Base-by-base conservation (phyloP, 176 grass and related monocot species). In the Echinochloa phyllopogon region DNA sequence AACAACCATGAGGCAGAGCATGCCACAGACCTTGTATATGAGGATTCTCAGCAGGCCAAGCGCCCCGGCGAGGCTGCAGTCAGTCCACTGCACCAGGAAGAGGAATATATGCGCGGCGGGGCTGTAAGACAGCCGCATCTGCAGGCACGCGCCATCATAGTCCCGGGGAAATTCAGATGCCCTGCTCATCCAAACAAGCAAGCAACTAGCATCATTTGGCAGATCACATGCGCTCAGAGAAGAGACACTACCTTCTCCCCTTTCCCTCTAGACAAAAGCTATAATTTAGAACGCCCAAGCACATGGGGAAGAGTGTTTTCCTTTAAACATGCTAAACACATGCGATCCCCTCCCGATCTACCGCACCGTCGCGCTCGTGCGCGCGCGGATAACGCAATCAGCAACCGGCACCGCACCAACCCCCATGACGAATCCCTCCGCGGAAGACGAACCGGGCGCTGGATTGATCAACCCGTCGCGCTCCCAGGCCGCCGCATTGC, bases 21-120 rank as follows among this genome's bases (percentile, higher is more conserved):
- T 23, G 17, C 3, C 13, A 58, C 63, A 12, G 23, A 94, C 94
- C 89, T 94, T 97, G 89, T 94, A 97, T 77, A 97, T 88, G 73
- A 94, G 89, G 52, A 97, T 94, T 62, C 91, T 87, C 68, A 97
- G 75, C 80, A 97, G 69, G 14, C 87, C 91, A 44, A 97, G 94
- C 55, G 91, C 89, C 57, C 89, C 87, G 0, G 94, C 91, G 18
- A 97, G 89, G 84, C 85, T 94, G 73, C 91, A 97, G 70, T 86
- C 85, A 1, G 91, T 94, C 94, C 94, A 97, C 83, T 94, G 87
- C 65, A 94, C 82, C 27, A 97, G 82, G 75, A 94, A 97, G 67
- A 97, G 91, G 86, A 97, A 89, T 75, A 97, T 88, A 56, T 97
- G 91, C 6, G 91, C 91, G 2, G 87, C 89, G 8, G 94, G 89